Evolutionary conservation across 441 rosid genomes (phyloP), one percentile per base, ranked within the genome.

Genomic region (Erysimum pusillum): DNA sequence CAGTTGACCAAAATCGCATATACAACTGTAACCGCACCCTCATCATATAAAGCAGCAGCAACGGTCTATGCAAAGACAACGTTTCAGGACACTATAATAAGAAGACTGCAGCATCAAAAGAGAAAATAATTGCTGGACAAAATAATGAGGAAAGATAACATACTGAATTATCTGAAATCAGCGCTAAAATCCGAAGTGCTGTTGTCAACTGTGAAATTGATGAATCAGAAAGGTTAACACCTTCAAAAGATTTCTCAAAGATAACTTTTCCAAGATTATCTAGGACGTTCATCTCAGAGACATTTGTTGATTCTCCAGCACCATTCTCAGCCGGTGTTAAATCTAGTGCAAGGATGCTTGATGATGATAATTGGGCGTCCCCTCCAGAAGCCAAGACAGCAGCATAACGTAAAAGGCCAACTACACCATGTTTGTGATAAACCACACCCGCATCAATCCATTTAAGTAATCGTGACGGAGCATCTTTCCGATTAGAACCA

Each of bases 391-490:
- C 98, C 83, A 96, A 73, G 67, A 85, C 88, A 46, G 98, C 94
- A 78, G 90, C 92, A 84, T 96, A 96, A 48, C 96, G 89, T 65
- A 96, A 84, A 82, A 96, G 97, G 68, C 99, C 97, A 83, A 84
- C 85, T 67, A 87, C 87, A 68, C 98, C 98, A 79, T 87, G 90
- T 85, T 96, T 96, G 76, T 96, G 97, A 86, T 91, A 93, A 79
- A 93, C 97, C 51, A 90, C 87, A 62, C 93, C 97, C 78, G 97
- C 92, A 90, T 96, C 99, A 75, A 93, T 86, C 97, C 97, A 96
- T 71, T 90, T 97, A 83, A 96, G 82, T 75, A 93, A 85, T 73
- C 99, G 85, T 72, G 96, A 83, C 63, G 97, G 99, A 74, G 97
- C 93, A 80, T 93, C 97, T 85, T 93, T 96, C 74, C 89, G 90